Evolutionary conservation across 495 filamentous ascomycete species (phyloP).

Genomic region (Penicillium soppii): DNA sequence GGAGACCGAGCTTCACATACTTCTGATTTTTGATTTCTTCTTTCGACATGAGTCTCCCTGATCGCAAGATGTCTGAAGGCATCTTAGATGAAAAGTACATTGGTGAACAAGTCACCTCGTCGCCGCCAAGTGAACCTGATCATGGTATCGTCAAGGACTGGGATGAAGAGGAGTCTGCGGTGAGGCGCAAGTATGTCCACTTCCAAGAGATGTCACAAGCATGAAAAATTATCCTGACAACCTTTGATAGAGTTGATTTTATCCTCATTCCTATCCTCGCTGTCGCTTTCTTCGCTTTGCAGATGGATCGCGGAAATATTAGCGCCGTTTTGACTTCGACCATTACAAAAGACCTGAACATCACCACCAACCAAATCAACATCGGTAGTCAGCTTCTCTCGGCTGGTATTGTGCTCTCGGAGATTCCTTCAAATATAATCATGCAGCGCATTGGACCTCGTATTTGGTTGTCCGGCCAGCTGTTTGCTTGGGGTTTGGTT

Average conservation of each 20-base stretch:
- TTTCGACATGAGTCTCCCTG: neutral
- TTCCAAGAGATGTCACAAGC: neutral
- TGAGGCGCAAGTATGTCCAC: slow-evolving; percentile 30
- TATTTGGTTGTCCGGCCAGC: slow-evolving; percentile 53
- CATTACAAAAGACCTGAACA: slow-evolving; percentile 52
- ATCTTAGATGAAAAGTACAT: slow-evolving; percentile 12
- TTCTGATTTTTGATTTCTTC: neutral
- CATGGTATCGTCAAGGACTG: slow-evolving; percentile 33
- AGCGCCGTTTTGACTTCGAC: slow-evolving; percentile 48
- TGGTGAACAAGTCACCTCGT: slow-evolving; percentile 9
- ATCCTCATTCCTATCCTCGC: slow-evolving; percentile 53
- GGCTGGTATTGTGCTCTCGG: slow-evolving; percentile 55
- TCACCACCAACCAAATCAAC: slow-evolving; percentile 59
- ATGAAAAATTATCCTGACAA: neutral
- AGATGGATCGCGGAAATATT: slow-evolving; percentile 55
- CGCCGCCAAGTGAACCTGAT: slow-evolving; percentile 15
- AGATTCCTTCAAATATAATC: slow-evolving; percentile 58
- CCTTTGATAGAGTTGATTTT: slow-evolving; percentile 42
- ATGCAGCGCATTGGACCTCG: slow-evolving; percentile 55
- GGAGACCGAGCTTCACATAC: neutral
- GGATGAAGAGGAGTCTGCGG: slow-evolving; percentile 26
- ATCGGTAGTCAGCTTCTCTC: slow-evolving; percentile 55
- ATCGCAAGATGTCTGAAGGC: neutral
- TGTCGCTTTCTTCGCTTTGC: slow-evolving; percentile 58
- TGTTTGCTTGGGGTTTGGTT: slow-evolving; percentile 59